Evolutionary conservation across 2,329 filamentous ascomycete species (phyloP).

Genomic region (Phaeoacremonium minimum): DNA sequence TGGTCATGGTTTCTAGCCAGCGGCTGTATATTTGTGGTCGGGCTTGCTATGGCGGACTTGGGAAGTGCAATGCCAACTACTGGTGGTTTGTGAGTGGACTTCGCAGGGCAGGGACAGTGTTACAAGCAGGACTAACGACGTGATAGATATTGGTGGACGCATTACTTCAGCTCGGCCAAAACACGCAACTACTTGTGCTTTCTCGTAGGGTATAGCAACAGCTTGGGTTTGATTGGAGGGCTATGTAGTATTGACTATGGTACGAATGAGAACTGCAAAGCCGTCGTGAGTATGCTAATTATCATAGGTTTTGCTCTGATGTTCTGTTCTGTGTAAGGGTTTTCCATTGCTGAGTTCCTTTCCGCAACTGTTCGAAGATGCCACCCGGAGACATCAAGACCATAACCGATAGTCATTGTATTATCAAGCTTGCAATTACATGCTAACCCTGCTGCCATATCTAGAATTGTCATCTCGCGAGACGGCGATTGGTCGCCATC

Average conservation of each 20-base stretch:
- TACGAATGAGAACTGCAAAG: conserved; percentile 1
- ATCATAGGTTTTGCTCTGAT: conserved; percentile 45
- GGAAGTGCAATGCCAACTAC: conserved; percentile 53
- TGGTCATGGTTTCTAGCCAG: conserved; percentile 60
- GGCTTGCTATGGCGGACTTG: conserved; percentile 52
- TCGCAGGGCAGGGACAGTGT: background rate
- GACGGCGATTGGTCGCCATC: conserved; percentile 53
- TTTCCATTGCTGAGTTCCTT: no score
- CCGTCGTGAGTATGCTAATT: background rate
- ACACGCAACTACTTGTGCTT: conserved; percentile 55
- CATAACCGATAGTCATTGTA: no score
- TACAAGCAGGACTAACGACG: no score
- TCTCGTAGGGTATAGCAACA: conserved; percentile 58
- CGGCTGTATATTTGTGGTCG: conserved; percentile 53
- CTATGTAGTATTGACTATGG: conserved; percentile 56
- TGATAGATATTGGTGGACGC: conserved; percentile 20
- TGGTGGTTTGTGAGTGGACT: conserved; percentile 45
- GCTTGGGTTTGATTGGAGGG: conserved; percentile 55
- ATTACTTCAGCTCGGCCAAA: conserved; percentile 51
- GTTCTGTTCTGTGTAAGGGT: conserved; percentile 50
- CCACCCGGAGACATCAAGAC: no score
- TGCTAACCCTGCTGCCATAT: background rate
- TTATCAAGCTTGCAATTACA: background rate
- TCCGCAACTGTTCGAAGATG: no score
- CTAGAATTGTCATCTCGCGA: conserved; percentile 45